phyloP scores from a whole-genome alignment of 371 early-diverging fungal species.

The Chytridiales sp. region DNA sequence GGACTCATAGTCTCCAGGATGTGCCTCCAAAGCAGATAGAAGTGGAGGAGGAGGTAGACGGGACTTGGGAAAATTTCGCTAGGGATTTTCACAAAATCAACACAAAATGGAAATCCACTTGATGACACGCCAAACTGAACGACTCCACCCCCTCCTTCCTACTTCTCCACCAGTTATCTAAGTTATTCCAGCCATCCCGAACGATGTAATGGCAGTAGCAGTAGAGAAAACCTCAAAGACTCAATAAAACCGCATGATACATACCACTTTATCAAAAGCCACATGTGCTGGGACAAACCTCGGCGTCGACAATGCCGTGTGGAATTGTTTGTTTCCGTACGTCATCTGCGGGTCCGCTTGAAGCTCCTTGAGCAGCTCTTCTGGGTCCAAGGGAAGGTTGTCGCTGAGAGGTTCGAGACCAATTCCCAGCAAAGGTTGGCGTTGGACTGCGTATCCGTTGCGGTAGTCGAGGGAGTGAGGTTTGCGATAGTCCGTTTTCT shows the following conservation, averaged over 20 bases:
- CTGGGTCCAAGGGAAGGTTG: conserved; percentile 11
- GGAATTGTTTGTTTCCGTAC: conserved; percentile 41
- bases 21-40: too few relatives aligned
- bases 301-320: conserved; percentile 12
- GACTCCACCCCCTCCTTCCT: background rate
- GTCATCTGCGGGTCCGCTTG: conserved; percentile 42
- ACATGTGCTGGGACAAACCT: conserved; percentile 52
- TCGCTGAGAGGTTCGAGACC: conserved; percentile 31
- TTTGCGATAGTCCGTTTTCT: conserved; percentile 53
- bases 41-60: too few relatives aligned
- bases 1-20: too few relatives aligned
- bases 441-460: conserved; percentile 51
- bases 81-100: too few relatives aligned
- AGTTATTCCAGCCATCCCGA: background rate
- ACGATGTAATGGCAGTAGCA: too few relatives aligned
- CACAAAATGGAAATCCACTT: too few relatives aligned
- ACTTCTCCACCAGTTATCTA: background rate
- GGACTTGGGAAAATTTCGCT: too few relatives aligned
- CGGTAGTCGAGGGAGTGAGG: conserved; percentile 50
- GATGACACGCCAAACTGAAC: conserved; percentile 1
- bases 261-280: conserved; percentile 55
- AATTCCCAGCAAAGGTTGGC: conserved; percentile 36
- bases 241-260: conserved; percentile 17
- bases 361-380: conserved; percentile 31
- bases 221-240: too few relatives aligned